Conservation (phyloP, 1,139 yeast species). For the Petasospora fabianii region DNA sequence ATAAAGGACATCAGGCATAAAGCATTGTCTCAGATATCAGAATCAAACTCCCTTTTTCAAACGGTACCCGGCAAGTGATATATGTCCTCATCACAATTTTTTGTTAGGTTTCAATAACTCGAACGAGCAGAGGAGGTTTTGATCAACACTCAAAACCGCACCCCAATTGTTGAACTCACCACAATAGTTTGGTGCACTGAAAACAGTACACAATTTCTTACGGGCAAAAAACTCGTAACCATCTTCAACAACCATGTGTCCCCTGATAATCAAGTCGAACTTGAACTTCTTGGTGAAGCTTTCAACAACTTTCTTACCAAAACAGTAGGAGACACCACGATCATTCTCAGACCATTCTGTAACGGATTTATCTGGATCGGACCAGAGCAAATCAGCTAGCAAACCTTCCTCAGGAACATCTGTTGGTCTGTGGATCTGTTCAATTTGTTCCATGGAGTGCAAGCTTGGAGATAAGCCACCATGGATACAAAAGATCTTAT, state of each 20-base stretch:
- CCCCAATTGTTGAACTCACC: slow-evolving; percentile 92
- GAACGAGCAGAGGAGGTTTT: slow-evolving; percentile 73
- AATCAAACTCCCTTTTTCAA: too few relatives aligned
- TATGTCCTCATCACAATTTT: slow-evolving; percentile 7
- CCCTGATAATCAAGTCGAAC: slow-evolving; percentile 78
- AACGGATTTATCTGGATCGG: slow-evolving; percentile 73
- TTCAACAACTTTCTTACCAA: slow-evolving; percentile 70
- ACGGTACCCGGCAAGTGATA: too few relatives aligned
- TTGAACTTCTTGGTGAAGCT: slow-evolving; percentile 66
- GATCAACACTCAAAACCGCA: slow-evolving; percentile 83
- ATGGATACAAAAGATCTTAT: slow-evolving; percentile 82
- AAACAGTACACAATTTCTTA: slow-evolving; percentile 75
- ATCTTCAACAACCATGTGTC: slow-evolving; percentile 93
- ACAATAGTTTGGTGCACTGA: slow-evolving; percentile 87
- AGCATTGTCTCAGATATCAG: too few relatives aligned
- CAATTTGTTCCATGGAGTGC: slow-evolving; percentile 61
- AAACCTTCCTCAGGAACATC: slow-evolving; percentile 84
- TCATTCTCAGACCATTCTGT: slow-evolving; percentile 79
- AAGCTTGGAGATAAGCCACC: slow-evolving; percentile 85
- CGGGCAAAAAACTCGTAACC: slow-evolving; percentile 85
- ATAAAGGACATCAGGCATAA: too few relatives aligned
- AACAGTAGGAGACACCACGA: slow-evolving; percentile 82
- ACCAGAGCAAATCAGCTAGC: slow-evolving; percentile 80
- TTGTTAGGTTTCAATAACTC: slow-evolving; percentile 67
- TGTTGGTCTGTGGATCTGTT: slow-evolving; percentile 72